A percentile compares a stretch with the other conserved stretches of the same genome.
Evolutionary conservation across 805 yeast species (phyloP).

Genomic region (Myxozyma monticola): DNA sequence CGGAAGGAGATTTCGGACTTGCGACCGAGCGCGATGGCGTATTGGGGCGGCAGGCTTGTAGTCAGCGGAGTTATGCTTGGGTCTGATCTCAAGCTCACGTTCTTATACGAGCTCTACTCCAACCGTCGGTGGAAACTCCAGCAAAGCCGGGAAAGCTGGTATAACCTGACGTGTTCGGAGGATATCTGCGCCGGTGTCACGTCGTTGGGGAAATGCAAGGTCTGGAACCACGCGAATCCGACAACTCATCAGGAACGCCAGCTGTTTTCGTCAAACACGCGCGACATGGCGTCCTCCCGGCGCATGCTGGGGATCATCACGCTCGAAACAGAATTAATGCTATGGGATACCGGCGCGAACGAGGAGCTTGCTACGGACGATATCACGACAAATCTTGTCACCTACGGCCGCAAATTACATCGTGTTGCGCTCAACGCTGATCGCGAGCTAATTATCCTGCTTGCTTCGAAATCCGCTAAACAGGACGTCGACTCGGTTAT

Average conservation of each 20-base stretch:
- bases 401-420: conserved; percentile 5
- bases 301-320: conserved; percentile 23
- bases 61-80: conserved; percentile 30
- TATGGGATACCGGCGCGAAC: conserved; percentile 28
- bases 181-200: conserved; percentile 30
- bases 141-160: conserved; percentile 31
- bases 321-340: conserved; percentile 22
- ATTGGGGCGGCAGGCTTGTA: conserved; percentile 28
- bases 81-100: conserved; percentile 23
- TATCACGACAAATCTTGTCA: conserved; percentile 1
- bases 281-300: conserved; percentile 27
- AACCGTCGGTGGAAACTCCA: conserved; percentile 28
- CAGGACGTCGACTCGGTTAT: conserved; percentile 19
- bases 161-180: conserved; percentile 27
- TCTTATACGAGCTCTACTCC: conserved; percentile 26
- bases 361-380: conserved; percentile 19
- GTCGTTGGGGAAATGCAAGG: conserved; percentile 28
- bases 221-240: conserved; percentile 22
- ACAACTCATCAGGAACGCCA: conserved; percentile 30
- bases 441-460: conserved; percentile 16
- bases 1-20: conserved; percentile 27
- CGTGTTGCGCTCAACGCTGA: conserved; percentile 20
- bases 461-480: conserved; percentile 14
- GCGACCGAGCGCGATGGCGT: conserved; percentile 27
- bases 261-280: conserved; percentile 23